These are phyloP conservation scores for Pleurotus giganteus DNA, from an alignment of 768 basidiomycete species.

Conservation along the genomic window DNA sequence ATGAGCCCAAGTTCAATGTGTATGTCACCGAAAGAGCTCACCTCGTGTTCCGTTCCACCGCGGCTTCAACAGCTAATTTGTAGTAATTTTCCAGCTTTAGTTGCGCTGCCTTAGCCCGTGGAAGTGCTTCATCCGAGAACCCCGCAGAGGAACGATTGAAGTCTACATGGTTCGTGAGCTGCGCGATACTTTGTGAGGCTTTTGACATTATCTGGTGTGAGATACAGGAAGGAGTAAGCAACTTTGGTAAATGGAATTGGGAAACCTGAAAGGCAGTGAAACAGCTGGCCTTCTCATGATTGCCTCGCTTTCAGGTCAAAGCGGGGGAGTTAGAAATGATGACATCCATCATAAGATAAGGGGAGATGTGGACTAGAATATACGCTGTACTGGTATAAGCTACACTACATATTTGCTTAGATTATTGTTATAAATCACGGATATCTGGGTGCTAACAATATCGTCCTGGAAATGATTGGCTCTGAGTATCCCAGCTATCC, in stretches of 20 bases:
- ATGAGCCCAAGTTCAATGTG: background rate
- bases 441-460: background rate
- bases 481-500: background rate
- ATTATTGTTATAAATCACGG: background rate
- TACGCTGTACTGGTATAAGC: background rate
- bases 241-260: slow-evolving; percentile 14
- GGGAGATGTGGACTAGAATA: background rate
- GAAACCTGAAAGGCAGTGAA: slow-evolving; percentile 9
- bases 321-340: background rate
- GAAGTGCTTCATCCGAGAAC: slow-evolving; percentile 79
- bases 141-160: slow-evolving; percentile 79
- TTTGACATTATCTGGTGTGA: background rate
- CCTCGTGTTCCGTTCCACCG: slow-evolving; percentile 92
- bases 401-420: background rate
- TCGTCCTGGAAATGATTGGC: background rate
- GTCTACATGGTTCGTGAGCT: slow-evolving; percentile 78
- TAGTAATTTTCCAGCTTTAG: slow-evolving; percentile 96
- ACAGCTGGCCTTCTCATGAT: slow-evolving; percentile 3
- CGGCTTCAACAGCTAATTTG: slow-evolving; percentile 93
- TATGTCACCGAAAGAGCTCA: slow-evolving; percentile 27
- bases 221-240: slow-evolving; percentile 4
- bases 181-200: background rate
- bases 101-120: slow-evolving; percentile 87
- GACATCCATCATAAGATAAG: background rate
- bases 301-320: background rate